A percentile compares a stretch with the other conserved stretches of the same genome.
phyloP scores from a whole-genome alignment of 305 asterid genomes.

The Plantago lanceolata region DNA sequence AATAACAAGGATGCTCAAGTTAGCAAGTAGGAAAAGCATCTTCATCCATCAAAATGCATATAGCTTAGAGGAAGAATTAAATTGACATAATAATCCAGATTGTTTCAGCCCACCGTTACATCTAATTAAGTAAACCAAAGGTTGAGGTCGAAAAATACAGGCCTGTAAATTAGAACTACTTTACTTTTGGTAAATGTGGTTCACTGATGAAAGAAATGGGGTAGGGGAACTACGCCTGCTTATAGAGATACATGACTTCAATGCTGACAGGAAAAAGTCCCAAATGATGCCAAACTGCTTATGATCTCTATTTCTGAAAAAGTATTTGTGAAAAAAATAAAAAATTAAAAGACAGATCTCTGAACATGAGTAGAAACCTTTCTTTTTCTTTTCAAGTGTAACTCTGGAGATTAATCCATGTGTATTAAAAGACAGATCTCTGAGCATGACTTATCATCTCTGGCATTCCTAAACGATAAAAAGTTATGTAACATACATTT shows the following conservation, averaged over 20 bases:
- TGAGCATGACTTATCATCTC: too few relatives aligned
- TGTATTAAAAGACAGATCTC: background rate
- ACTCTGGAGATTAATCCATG: conserved; percentile 12
- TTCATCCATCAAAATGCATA: conserved; percentile 5
- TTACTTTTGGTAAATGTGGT: too few relatives aligned
- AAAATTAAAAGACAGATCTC: background rate
- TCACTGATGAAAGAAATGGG: too few relatives aligned
- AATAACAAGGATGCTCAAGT: conserved; percentile 14
- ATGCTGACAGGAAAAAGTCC: background rate
- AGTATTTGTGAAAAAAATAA: too few relatives aligned
- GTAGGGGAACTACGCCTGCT: background rate
- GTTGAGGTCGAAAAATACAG: too few relatives aligned
- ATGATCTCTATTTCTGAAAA: too few relatives aligned
- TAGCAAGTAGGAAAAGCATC: conserved; percentile 14
- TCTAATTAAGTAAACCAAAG: too few relatives aligned
- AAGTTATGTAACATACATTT: background rate
- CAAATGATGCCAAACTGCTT: background rate
- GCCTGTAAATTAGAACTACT: too few relatives aligned
- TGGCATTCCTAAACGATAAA: conserved; percentile 3
- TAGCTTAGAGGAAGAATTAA: conserved; percentile 9
- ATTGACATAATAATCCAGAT: conserved; percentile 10
- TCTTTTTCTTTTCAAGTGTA: background rate
- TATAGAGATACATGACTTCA: conserved; percentile 3
- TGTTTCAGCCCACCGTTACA: background rate
- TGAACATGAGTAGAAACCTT: too few relatives aligned